Evolutionary conservation across 352 stramenopile genomes (phyloP), one percentile per base, ranked within the genome.

Genomic region (Thraustotheca clavata): DNA sequence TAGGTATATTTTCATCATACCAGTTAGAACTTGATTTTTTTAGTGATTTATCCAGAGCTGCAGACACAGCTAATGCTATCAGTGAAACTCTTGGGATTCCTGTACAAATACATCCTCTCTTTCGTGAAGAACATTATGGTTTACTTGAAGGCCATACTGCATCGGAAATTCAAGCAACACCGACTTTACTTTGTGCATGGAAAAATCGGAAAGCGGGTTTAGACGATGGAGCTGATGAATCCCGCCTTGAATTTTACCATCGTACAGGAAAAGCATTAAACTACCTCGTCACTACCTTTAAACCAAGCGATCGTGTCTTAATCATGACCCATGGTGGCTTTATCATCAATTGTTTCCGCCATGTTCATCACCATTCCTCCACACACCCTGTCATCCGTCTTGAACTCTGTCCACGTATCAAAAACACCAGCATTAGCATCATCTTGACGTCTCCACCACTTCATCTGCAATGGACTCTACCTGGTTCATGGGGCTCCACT

Each of bases 371-470:
- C 9, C 38, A 20, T 12, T 12, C 32, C 16, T 14, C 34, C 2
- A 41, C 9, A 12, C 26, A 55, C 38, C 31, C 54, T 7, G 54
- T 62, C 54, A 27, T 62, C 14, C 40, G 38, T n/a, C 26, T 39
- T 12, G 12, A 54, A 4, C 40, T 18, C 12, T 62, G 54, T 41
- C 54, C 54, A 4, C 40, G 36, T 12, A 62, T 62, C 24, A 27
- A n/a, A 0, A 62, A 62, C 54, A 62, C 54, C 22, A 62, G 54
- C 22, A 11, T 62, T 11, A 62, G 54, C 54, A 62, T 62, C 34
- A n/a, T n/a, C 7, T 62, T 14, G 6, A 50, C 6, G 43, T 22
- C 6, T 50, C 43, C 6, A 6, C 7, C 6, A 14, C 43, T 6
- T 12, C 7, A 29, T 50, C 22, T 22, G 14, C 7, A 6, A 14